Evolutionary conservation across 306 rosid species (phyloP), one percentile per base, ranked within the genome.

Genomic region (Chamaecrista fasciculata): DNA sequence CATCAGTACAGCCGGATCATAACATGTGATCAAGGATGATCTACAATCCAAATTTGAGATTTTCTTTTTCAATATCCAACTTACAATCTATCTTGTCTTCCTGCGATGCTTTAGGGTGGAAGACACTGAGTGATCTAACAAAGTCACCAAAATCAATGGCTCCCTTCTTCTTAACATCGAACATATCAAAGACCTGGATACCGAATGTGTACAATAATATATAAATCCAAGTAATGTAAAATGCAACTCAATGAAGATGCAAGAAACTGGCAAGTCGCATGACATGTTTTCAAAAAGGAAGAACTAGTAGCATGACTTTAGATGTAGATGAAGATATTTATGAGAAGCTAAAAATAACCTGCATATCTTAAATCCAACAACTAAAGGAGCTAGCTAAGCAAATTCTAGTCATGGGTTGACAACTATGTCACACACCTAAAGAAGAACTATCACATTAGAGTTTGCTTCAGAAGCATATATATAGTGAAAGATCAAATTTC

Each of bases 61-160:
- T n/a, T n/a, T n/a, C n/a, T n/a, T n/a, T n/a, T 53, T 56, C 4
- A 65, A 57, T 69, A 23, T 63, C 24, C 42, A 76, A 84, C 90
- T 75, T 81, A 95, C 99, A 95, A 14, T 91, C 92, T 34, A 95
- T 89, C 75, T 95, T 95, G 80, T 74, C 91, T 69, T 95, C 76
- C 25, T 43, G 79, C 2, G 96, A 73, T 62, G 87, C 76, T 78
- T 77, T 72, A 57, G 97, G 99, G 73, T 95, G 99, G 78, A 95
- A 95, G 66, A 95, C 87, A 75, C 82, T 84, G 48, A 95, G 92
- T 70, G 99, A 83, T 86, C 95, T 86, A 16, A 95, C 99, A 43
- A 95, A 95, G 64, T 95, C 99, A 28, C 84, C 91, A 66, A 95
- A 95, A 79, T 91, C 99, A 74, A 95, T 87, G 61, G 67, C 82